These are phyloP conservation scores for Melocanna baccifera DNA, from an alignment of 176 grass and related monocot genomes.

Conservation along the genomic window DNA sequence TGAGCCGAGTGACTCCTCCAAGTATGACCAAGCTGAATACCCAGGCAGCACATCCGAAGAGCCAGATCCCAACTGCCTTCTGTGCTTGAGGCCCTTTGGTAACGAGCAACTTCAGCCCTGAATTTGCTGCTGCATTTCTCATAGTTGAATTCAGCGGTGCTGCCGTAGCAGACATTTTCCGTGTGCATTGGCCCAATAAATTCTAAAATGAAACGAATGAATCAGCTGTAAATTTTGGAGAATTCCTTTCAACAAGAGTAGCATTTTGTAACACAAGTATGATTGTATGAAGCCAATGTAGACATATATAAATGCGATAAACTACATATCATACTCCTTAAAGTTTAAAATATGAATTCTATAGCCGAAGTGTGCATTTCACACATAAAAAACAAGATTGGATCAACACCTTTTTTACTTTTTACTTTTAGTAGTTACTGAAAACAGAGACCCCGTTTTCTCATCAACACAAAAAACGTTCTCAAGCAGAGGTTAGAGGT, in stretches of 20 bases:
- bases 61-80: slow-evolving; percentile 86
- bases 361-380: not conserved
- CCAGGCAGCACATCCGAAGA: slow-evolving; percentile 88
- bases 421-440: not conserved
- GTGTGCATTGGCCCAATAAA: slow-evolving; percentile 44
- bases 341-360: not conserved
- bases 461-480: not conserved
- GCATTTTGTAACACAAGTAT: not conserved
- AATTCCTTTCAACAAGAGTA: not conserved
- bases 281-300: not conserved
- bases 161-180: slow-evolving; percentile 55
- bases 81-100: slow-evolving; percentile 73
- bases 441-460: not conserved
- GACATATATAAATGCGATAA: not conserved
- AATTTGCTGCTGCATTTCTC: slow-evolving; percentile 40
- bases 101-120: slow-evolving; percentile 75
- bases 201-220: slow-evolving; percentile 28
- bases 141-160: slow-evolving; percentile 44
- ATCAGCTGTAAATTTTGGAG: not conserved
- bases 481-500: not conserved
- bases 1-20: slow-evolving; percentile 88
- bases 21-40: slow-evolving; percentile 93
- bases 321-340: not conserved
- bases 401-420: not conserved
- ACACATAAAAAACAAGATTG: not conserved